Conservation (phyloP, 139 green algal genomes). For the Micractinium sp. region DNA sequence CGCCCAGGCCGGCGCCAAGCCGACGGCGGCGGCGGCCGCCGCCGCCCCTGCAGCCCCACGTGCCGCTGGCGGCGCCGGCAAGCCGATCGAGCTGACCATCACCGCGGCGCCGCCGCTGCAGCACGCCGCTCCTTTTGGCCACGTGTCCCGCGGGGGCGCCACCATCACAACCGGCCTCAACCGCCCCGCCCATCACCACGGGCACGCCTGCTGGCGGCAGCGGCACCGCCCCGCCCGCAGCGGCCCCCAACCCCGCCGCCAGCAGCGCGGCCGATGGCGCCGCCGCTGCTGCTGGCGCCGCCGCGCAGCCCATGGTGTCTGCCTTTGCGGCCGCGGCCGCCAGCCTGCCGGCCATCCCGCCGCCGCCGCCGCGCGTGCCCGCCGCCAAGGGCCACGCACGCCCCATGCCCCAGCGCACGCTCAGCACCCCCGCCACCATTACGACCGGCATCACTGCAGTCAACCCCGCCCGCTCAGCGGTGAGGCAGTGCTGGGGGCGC, state of each 20-base stretch:
- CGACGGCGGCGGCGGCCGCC: too few species aligned
- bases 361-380: background rate
- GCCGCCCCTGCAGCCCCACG: too few species aligned
- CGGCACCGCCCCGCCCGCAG: background rate
- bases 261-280: too few species aligned
- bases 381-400: background rate
- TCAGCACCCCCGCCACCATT: background rate
- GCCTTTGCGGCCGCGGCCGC: background rate
- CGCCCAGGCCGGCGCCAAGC: background rate
- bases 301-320: background rate
- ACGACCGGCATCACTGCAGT: background rate
- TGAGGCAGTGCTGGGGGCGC: background rate
- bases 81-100: background rate
- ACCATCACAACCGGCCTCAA: slow-evolving; percentile 12
- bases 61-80: background rate
- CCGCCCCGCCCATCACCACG: background rate
- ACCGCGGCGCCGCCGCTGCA: background rate
- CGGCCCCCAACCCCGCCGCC: too few species aligned
- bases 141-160: background rate
- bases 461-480: background rate
- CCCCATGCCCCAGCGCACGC: background rate
- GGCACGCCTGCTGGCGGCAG: background rate
- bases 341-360: background rate
- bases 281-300: background rate
- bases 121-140: background rate